phyloP scores from a whole-genome alignment of 192 early-diverging fungal genomes.

The Backusella parvicylindrica region DNA sequence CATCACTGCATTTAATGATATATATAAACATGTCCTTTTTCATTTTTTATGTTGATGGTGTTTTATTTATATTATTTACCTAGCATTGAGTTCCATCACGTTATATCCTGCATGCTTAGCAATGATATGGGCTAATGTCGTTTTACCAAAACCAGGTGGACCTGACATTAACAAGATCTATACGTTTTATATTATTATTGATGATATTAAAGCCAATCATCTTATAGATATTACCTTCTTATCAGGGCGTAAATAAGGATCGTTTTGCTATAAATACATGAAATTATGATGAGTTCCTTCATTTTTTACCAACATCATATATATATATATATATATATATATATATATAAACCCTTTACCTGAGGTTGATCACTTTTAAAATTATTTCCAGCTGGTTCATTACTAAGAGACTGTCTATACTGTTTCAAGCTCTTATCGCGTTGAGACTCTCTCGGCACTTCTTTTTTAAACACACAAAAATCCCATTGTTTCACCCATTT shows the following conservation, averaged over 20 bases:
- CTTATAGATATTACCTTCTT: conserved; percentile 43
- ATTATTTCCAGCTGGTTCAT: neutral
- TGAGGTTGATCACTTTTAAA: too few relatives aligned
- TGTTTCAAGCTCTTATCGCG: conserved; percentile 21
- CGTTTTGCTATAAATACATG: conserved; percentile 24
- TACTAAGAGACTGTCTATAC: conserved; percentile 16
- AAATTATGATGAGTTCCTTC: too few relatives aligned
- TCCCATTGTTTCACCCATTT: conserved; percentile 98
- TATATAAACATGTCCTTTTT: neutral
- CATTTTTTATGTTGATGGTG: neutral
- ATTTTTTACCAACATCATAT: too few relatives aligned
- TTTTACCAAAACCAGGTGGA: conserved; percentile 94
- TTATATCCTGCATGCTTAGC: conserved; percentile 90
- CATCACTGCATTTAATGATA: conserved; percentile 84
- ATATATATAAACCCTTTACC: too few relatives aligned
- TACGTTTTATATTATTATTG: too few relatives aligned
- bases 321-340: too few relatives aligned
- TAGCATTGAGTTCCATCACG: conserved; percentile 90
- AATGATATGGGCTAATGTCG: conserved; percentile 92
- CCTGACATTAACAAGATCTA: conserved; percentile 77
- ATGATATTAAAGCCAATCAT: too few relatives aligned
- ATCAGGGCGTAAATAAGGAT: conserved; percentile 55
- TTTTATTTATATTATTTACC: conserved; percentile 34
- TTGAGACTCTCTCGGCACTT: conserved; percentile 12
- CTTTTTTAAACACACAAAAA: conserved; percentile 81